Evolutionary conservation across 2,329 filamentous ascomycete genomes (phyloP).

Genomic region (Botrytis sinoallii): DNA sequence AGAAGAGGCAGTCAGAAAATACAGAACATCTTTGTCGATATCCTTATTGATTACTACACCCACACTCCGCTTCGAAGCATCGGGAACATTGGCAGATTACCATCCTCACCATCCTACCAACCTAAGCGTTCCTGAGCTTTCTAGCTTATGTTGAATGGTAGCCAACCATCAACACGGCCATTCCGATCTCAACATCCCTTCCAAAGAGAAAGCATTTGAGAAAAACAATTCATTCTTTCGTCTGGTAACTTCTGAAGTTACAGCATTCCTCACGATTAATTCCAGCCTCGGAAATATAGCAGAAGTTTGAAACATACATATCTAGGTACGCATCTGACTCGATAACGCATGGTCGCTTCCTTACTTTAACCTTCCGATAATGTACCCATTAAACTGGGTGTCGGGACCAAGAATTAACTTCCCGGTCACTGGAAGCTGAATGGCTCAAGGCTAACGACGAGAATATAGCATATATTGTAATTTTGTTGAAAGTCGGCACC

Average conservation of each 20-base stretch:
- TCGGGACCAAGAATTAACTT: constrained; percentile 21
- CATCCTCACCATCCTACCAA: constrained; percentile 5
- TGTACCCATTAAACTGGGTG: constrained; percentile 21
- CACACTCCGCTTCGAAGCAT: background rate
- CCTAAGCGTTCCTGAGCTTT: background rate
- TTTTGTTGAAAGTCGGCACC: background rate
- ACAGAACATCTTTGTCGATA: background rate
- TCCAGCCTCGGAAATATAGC: constrained; percentile 7
- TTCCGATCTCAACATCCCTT: constrained; percentile 1
- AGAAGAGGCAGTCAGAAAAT: background rate
- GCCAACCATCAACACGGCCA: constrained; percentile 17
- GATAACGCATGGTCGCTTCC: constrained; percentile 24
- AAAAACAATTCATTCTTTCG: background rate
- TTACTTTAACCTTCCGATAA: constrained; percentile 7
- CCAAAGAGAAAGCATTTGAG: background rate
- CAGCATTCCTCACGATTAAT: background rate
- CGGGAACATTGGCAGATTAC: constrained; percentile 4
- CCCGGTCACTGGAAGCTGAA: constrained; percentile 10
- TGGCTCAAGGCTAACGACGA: constrained; percentile 15
- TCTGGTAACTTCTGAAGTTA: background rate
- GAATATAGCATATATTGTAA: constrained; percentile 10
- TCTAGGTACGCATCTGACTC: constrained; percentile 20
- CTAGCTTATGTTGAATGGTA: background rate
- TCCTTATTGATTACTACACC: background rate
- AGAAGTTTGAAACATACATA: constrained; percentile 6